Evolutionary conservation across 2,329 filamentous ascomycete genomes (phyloP).

Genomic region (Trichoderma asperellum): DNA sequence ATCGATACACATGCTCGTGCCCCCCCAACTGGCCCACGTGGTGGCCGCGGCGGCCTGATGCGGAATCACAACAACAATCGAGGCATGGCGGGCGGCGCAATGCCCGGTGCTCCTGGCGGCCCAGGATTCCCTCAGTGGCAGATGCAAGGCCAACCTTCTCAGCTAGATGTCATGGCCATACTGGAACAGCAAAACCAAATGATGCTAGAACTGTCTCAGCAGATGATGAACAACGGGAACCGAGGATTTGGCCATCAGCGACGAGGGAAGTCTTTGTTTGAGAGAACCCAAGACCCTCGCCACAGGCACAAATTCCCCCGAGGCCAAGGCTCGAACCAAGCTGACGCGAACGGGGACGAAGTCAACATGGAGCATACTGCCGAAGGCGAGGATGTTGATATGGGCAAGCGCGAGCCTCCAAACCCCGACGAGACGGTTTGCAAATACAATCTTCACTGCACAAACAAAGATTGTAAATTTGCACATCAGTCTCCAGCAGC

Average conservation of each 20-base stretch:
- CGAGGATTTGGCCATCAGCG: slow-evolving; percentile 47
- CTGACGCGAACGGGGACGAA: slow-evolving; percentile 45
- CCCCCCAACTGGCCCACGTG: slow-evolving; percentile 72
- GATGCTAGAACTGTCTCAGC: slow-evolving; percentile 75
- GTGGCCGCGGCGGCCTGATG: slow-evolving; percentile 54
- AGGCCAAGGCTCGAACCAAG: slow-evolving; percentile 36
- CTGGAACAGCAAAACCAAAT: slow-evolving; percentile 86
- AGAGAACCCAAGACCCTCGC: slow-evolving; percentile 65
- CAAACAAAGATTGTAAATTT: slow-evolving; percentile 86
- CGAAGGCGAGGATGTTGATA: slow-evolving; percentile 66
- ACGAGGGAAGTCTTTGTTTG: slow-evolving; percentile 69
- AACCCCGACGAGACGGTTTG: slow-evolving; percentile 73
- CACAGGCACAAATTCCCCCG: slow-evolving; percentile 57
- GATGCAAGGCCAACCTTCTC: slow-evolving; percentile 53
- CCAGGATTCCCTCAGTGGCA: slow-evolving; percentile 26
- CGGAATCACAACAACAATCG: slow-evolving; percentile 55
- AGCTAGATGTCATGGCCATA: slow-evolving; percentile 70
- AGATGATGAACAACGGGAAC: slow-evolving; percentile 59
- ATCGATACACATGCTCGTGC: slow-evolving; percentile 78
- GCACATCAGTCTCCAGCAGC: slow-evolving; percentile 94
- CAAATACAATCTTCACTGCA: slow-evolving; percentile 87
- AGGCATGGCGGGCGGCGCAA: slow-evolving; percentile 32
- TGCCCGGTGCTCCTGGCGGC: slow-evolving; percentile 20
- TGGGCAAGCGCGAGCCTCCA: slow-evolving; percentile 58
- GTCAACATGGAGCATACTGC: slow-evolving; percentile 41